Percentiles rank a stretch among this genome's conserved stretches.
Evolutionary conservation across 305 asterid genomes (phyloP).

Genomic region (Rubia tinctorum): DNA sequence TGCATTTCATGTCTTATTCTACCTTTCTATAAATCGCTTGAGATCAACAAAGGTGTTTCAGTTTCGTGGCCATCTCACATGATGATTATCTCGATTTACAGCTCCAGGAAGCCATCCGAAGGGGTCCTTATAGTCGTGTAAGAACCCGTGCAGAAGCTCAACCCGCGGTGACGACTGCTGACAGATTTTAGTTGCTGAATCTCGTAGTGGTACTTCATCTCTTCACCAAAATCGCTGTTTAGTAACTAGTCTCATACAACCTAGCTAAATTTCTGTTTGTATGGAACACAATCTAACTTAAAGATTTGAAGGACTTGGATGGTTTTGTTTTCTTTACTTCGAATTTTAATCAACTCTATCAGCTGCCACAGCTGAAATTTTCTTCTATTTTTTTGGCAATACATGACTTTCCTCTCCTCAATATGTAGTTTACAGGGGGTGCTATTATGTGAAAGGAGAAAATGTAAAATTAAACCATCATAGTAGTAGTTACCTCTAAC

Average conservation of each 20-base stretch:
- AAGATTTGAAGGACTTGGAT: background rate
- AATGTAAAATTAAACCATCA: too few relatives aligned
- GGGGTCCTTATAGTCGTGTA: constrained; percentile 69
- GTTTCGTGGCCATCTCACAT: constrained; percentile 3
- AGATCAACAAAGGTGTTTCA: background rate
- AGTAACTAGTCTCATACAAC: too few relatives aligned
- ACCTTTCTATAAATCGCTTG: background rate
- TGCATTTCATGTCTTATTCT: constrained; percentile 14
- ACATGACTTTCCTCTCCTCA: too few relatives aligned
- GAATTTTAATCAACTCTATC: background rate
- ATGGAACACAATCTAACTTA: background rate
- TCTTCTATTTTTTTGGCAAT: background rate
- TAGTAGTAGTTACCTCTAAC: too few relatives aligned
- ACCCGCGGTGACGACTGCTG: constrained; percentile 71
- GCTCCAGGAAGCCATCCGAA: constrained; percentile 77
- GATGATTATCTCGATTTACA: constrained; percentile 27
- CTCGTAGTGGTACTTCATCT: background rate
- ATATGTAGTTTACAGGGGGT: too few relatives aligned
- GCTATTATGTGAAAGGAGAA: too few relatives aligned
- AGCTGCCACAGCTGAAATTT: background rate
- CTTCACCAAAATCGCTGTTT: too few relatives aligned
- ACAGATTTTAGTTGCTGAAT: constrained; percentile 45
- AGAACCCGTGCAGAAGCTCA: constrained; percentile 70
- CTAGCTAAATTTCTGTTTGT: background rate
- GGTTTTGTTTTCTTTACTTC: background rate